Percentiles rank a stretch among this genome's conserved stretches.
Evolutionary conservation across 352 stramenopile genomes (phyloP).

Genomic region (Globisporangium camurandrum): DNA sequence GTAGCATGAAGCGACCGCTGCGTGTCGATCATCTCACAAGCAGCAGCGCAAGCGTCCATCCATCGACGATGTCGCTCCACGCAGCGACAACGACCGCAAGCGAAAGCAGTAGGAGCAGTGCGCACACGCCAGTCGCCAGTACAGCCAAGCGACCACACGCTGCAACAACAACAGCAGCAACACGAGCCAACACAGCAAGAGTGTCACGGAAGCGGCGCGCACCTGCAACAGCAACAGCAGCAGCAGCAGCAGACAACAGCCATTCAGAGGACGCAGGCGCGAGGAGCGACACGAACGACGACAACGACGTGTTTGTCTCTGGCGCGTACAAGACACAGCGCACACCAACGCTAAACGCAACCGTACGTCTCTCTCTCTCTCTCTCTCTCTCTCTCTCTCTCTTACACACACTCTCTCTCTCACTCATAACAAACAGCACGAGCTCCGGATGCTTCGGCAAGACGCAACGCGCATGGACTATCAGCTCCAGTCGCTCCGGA

Average conservation of each 20-base stretch:
- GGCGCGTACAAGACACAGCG: constrained; percentile 22
- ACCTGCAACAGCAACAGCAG: too few relatives aligned
- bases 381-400: too few relatives aligned
- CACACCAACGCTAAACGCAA: constrained; percentile 25
- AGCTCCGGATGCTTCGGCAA: constrained; percentile 38
- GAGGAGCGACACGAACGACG: too few relatives aligned
- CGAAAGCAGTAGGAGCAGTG: not conserved
- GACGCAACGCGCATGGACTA: constrained; percentile 34
- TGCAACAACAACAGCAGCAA: not conserved
- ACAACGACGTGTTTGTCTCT: constrained; percentile 29
- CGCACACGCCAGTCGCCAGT: too few relatives aligned
- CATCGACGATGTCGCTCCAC: not conserved
- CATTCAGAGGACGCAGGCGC: too few relatives aligned
- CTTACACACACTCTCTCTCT: too few relatives aligned
- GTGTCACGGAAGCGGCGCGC: not conserved
- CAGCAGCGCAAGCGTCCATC: constrained; percentile 4
- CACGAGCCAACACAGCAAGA: not conserved
- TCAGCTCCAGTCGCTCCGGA: constrained; percentile 27
- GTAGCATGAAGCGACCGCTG: constrained; percentile 2
- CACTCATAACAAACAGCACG: constrained; percentile 20
- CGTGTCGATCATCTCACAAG: not conserved
- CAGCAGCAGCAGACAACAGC: too few relatives aligned
- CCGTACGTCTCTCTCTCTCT: constrained; percentile 11
- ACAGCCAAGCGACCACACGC: too few relatives aligned
- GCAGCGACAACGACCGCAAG: not conserved